These are phyloP conservation scores for Ustilago nuda DNA, from an alignment of 1,284 basidiomycete species.

Conservation along the genomic window DNA sequence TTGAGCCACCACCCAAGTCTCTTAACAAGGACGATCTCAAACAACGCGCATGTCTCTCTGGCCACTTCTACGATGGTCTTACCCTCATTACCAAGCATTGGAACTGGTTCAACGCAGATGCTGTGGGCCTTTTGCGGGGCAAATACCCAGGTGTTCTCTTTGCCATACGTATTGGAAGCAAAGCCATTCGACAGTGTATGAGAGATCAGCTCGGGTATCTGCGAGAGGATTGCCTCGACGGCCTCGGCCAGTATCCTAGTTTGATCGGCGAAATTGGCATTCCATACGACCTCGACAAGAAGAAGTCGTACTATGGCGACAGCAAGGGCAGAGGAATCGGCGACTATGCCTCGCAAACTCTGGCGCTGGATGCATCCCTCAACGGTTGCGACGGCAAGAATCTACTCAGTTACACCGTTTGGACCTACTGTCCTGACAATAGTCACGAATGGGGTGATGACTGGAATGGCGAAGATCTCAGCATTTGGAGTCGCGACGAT, in stretches of 20 bases:
- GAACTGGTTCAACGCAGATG: slow-evolving; percentile 88
- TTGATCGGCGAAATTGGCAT: slow-evolving; percentile 96
- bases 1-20: slow-evolving; percentile 78
- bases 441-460: slow-evolving; percentile 90
- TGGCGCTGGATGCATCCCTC: slow-evolving; percentile 89
- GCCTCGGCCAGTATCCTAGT: slow-evolving; percentile 81
- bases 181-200: slow-evolving; percentile 82
- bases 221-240: slow-evolving; percentile 76
- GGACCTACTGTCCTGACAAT: slow-evolving; percentile 85
- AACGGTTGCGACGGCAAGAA: slow-evolving; percentile 89
- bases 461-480: slow-evolving; percentile 97
- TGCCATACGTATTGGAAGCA: slow-evolving; percentile 78
- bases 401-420: slow-evolving; percentile 83
- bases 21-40: slow-evolving; percentile 73
- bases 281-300: slow-evolving; percentile 90
- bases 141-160: slow-evolving; percentile 77
- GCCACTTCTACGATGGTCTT: slow-evolving; percentile 95
- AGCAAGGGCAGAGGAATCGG: slow-evolving; percentile 56
- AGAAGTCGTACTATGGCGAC: slow-evolving; percentile 76
- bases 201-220: slow-evolving; percentile 86
- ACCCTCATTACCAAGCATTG: slow-evolving; percentile 72
- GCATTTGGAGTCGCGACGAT: slow-evolving; percentile 85
- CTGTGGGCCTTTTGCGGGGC: slow-evolving; percentile 80
- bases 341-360: slow-evolving; percentile 83
- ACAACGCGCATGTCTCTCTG: slow-evolving; percentile 81